These are phyloP conservation scores for Candida albicans DNA, from an alignment of 1,139 yeast species.

Conservation along the genomic window DNA sequence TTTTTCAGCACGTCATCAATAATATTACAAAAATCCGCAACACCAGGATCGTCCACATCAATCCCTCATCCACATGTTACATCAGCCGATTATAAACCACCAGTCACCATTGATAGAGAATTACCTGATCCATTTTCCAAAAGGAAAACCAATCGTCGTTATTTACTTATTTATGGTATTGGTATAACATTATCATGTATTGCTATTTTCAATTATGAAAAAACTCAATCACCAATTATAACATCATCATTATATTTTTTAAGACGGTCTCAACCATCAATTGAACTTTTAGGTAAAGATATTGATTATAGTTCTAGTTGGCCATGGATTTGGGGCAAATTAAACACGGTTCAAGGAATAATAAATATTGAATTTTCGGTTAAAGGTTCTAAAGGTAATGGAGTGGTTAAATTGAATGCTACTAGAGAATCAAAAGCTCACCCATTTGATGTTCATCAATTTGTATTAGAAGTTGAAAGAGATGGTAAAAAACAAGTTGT, in stretches of 20 bases:
- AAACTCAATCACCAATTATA: conserved; percentile 82
- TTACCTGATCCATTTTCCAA: conserved; percentile 74
- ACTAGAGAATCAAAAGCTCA: conserved; percentile 54
- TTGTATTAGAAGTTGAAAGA: conserved; percentile 51
- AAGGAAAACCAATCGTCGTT: conserved; percentile 48
- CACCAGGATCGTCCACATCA: not conserved
- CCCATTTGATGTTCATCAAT: conserved; percentile 60
- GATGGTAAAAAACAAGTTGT: conserved; percentile 23
- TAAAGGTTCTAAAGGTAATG: conserved; percentile 56
- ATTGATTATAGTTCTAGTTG: conserved; percentile 67
- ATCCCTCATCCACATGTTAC: conserved; percentile 4
- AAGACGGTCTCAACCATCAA: conserved; percentile 73
- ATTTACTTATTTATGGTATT: conserved; percentile 60
- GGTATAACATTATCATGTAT: conserved; percentile 66
- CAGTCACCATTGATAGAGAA: conserved; percentile 60
- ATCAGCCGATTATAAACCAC: conserved; percentile 10
- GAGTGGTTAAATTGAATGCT: conserved; percentile 58
- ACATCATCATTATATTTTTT: conserved; percentile 84
- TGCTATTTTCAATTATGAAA: conserved; percentile 87
- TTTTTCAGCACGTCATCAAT: not conserved
- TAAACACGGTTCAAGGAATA: conserved; percentile 79
- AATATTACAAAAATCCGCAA: not conserved
- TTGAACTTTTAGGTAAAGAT: conserved; percentile 66
- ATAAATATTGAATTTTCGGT: conserved; percentile 73
- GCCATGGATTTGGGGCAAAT: conserved; percentile 89